Percentiles rank a stretch among this genome's conserved stretches.
Conservation (phyloP, 2,329 filamentous ascomycete genomes). For the Pezicula carpinea region DNA sequence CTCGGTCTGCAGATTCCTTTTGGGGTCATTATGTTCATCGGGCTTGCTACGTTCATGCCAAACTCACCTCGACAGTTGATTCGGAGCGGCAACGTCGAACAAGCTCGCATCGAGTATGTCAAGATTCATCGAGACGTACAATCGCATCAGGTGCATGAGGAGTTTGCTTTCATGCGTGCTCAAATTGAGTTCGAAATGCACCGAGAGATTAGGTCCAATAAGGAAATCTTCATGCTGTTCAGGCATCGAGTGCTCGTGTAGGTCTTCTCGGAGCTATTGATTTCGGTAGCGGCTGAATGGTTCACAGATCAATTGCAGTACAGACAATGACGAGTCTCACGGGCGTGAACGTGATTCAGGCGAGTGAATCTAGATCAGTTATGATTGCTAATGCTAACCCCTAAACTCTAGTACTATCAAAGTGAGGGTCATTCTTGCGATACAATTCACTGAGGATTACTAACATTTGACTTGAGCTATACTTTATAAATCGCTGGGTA, state of each 20-base stretch:
- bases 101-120: slow-evolving; percentile 42
- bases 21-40: slow-evolving; percentile 49
- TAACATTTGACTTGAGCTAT: slow-evolving; percentile 35
- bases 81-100: slow-evolving; percentile 41
- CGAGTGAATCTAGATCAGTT: slow-evolving; percentile 14
- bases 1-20: slow-evolving; percentile 51
- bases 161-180: slow-evolving; percentile 48
- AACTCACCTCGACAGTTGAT: slow-evolving; percentile 50
- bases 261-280: slow-evolving; percentile 11
- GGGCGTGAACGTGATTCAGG: slow-evolving; percentile 52
- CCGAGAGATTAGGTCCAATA: slow-evolving; percentile 46
- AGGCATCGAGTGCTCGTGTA: slow-evolving; percentile 46
- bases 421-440: slow-evolving; percentile 4
- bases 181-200: slow-evolving; percentile 55
- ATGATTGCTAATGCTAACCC: background rate
- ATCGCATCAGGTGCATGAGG: slow-evolving; percentile 39
- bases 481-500: slow-evolving; percentile 49
- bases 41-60: slow-evolving; percentile 50
- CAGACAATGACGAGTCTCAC: slow-evolving; percentile 54
- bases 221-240: slow-evolving; percentile 47
- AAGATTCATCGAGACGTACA: slow-evolving; percentile 42
- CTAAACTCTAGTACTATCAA: slow-evolving; percentile 30
- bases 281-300: slow-evolving; percentile 8
- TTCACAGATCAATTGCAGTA: slow-evolving; percentile 43
- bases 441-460: background rate